Conservation (phyloP, 495 filamentous ascomycete genomes). For the Lentithecium fluviatile region DNA sequence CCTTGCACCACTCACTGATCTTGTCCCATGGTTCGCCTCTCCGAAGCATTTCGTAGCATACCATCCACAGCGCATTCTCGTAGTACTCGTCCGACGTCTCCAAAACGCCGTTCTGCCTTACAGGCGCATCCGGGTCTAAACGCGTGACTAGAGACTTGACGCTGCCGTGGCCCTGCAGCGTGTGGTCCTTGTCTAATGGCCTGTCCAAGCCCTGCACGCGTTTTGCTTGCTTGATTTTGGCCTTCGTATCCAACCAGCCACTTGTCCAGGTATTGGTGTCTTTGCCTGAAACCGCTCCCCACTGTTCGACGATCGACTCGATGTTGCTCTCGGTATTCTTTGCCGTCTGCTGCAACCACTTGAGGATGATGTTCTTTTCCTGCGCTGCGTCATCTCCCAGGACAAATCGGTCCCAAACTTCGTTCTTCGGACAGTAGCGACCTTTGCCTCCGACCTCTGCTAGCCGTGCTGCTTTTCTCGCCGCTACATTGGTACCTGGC, state of each 20-base stretch:
- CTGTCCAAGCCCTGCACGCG: conserved; percentile 55
- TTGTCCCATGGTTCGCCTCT: conserved; percentile 69
- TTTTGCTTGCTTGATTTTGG: conserved; percentile 86
- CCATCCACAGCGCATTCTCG: conserved; percentile 83
- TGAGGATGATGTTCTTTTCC: conserved; percentile 71
- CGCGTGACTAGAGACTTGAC: conserved; percentile 76
- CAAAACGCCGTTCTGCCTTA: conserved; percentile 69
- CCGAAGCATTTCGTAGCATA: conserved; percentile 83
- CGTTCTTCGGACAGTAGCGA: conserved; percentile 60
- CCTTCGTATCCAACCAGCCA: conserved; percentile 89
- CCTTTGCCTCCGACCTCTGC: conserved; percentile 49
- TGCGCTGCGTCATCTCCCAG: conserved; percentile 65
- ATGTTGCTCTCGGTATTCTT: conserved; percentile 63
- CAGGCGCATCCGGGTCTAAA: conserved; percentile 86
- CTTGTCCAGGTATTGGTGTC: conserved; percentile 68
- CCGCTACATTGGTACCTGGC: conserved; percentile 36
- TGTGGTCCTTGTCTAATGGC: conserved; percentile 50
- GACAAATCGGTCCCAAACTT: conserved; percentile 65
- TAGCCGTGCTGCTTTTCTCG: conserved; percentile 49
- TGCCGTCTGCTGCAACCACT: conserved; percentile 79
- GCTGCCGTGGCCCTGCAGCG: conserved; percentile 50
- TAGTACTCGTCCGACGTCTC: conserved; percentile 79
- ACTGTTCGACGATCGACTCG: conserved; percentile 69
- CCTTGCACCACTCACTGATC: conserved; percentile 76
- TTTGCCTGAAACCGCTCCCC: conserved; percentile 61